Percentiles rank a stretch among this genome's conserved stretches.
Conservation (phyloP, 2,329 filamentous ascomycete genomes). For the Cladosporium cucumerinum region DNA sequence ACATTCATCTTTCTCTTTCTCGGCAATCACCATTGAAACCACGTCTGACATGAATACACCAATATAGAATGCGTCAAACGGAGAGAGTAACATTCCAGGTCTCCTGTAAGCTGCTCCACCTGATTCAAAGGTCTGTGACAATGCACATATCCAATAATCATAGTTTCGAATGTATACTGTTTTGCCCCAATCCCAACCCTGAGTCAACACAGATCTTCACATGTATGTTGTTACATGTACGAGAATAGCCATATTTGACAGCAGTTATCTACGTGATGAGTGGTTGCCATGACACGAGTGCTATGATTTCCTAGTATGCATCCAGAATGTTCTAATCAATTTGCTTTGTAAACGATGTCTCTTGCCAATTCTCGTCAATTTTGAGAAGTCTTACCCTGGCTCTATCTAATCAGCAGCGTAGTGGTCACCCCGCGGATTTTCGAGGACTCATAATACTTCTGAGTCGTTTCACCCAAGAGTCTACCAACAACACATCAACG, state of each 20-base stretch:
- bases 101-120: neutral
- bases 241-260: too few species aligned
- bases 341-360: neutral
- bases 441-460: slow-evolving; percentile 7
- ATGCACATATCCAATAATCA: neutral
- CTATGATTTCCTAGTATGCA: neutral
- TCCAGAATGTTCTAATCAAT: neutral
- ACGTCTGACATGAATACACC: neutral
- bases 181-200: neutral
- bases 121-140: neutral
- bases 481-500: neutral
- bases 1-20: too few species aligned
- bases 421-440: slow-evolving; percentile 2
- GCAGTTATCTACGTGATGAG: neutral
- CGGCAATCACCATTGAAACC: neutral
- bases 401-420: slow-evolving; percentile 4
- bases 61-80: neutral
- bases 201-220: too few species aligned
- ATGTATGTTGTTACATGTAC: too few species aligned
- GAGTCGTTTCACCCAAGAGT: neutral
- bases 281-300: neutral
- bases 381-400: neutral
- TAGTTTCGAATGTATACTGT: neutral
- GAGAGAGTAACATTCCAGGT: neutral
- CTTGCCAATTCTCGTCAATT: neutral